These are phyloP conservation scores for Monilinia aucupariae DNA, from an alignment of 2,329 filamentous ascomycete genomes.

Conservation along the genomic window DNA sequence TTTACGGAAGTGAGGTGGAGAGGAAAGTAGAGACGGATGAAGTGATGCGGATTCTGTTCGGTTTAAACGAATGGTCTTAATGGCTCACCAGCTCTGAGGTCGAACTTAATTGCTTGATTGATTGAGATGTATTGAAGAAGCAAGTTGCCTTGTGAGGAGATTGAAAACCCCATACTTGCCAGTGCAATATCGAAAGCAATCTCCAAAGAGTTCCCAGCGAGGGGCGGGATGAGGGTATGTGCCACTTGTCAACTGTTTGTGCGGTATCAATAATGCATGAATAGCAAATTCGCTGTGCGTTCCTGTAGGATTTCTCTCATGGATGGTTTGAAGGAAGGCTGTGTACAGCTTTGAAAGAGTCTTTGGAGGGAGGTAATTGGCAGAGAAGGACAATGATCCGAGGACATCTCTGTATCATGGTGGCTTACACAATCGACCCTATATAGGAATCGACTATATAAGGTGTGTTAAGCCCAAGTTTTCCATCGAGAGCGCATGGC, in stretches of 20 bases:
- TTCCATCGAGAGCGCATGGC: too few species aligned
- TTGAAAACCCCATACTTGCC: neutral
- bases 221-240: neutral
- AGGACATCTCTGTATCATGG: too few species aligned
- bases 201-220: neutral
- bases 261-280: neutral
- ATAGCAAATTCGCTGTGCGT: neutral
- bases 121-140: neutral
- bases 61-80: neutral
- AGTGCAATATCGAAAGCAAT: neutral
- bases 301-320: neutral
- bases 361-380: neutral
- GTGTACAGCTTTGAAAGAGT: neutral
- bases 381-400: neutral
- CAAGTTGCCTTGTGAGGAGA: neutral
- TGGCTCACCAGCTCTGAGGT: neutral
- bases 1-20: neutral
- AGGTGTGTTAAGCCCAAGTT: too few species aligned
- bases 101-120: neutral
- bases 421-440: too few species aligned
- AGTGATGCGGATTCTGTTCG: neutral
- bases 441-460: too few species aligned
- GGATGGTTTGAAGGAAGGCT: neutral
- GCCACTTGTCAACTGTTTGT: neutral
- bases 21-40: neutral